These are phyloP conservation scores for Cryptococcus sp. DNA, from an alignment of 1,284 basidiomycete genomes.

Conservation along the genomic window DNA sequence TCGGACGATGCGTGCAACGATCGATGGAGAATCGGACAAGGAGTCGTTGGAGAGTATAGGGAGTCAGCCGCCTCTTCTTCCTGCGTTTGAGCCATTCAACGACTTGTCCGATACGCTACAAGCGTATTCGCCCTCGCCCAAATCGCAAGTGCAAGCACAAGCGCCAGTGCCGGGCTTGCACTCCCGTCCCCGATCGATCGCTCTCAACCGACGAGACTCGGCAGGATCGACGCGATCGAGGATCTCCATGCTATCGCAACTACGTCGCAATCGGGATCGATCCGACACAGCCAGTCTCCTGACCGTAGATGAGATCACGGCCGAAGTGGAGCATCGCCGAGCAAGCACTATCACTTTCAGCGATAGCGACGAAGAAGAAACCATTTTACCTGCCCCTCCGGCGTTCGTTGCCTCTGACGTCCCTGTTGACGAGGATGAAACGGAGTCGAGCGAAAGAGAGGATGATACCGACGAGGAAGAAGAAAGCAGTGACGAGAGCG, in stretches of 20 bases:
- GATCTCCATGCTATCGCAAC: slow-evolving; percentile 74
- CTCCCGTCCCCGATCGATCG: slow-evolving; percentile 38
- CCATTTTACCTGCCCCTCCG: slow-evolving; percentile 14
- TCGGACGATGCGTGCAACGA: slow-evolving; percentile 8
- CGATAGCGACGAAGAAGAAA: slow-evolving; percentile 48
- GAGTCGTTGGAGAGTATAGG: slow-evolving; percentile 20
- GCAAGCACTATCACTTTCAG: slow-evolving; percentile 56
- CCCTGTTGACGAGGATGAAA: slow-evolving; percentile 11
- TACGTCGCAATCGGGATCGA: slow-evolving; percentile 74
- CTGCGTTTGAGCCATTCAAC: slow-evolving; percentile 74
- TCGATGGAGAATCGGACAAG: slow-evolving; percentile 23
- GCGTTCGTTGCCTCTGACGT: slow-evolving; percentile 12
- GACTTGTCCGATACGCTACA: slow-evolving; percentile 77
- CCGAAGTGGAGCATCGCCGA: slow-evolving; percentile 85
- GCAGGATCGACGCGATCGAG: slow-evolving; percentile 58
- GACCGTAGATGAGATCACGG: slow-evolving; percentile 97
- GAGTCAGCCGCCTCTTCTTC: slow-evolving; percentile 62
- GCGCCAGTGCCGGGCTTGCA: slow-evolving; percentile 7
- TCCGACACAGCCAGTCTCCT: slow-evolving; percentile 88
- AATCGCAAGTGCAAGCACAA: slow-evolving; percentile 1
- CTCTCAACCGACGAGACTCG: slow-evolving; percentile 58
- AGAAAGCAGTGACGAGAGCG: slow-evolving; percentile 25
- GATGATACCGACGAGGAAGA: slow-evolving; percentile 42
- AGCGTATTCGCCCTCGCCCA: slow-evolving; percentile 36
- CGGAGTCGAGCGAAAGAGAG: slow-evolving; percentile 21